Evolutionary conservation across 129 eudicot genomes (phyloP).

Genomic region (Pseudognaphalium luteoalbum): DNA sequence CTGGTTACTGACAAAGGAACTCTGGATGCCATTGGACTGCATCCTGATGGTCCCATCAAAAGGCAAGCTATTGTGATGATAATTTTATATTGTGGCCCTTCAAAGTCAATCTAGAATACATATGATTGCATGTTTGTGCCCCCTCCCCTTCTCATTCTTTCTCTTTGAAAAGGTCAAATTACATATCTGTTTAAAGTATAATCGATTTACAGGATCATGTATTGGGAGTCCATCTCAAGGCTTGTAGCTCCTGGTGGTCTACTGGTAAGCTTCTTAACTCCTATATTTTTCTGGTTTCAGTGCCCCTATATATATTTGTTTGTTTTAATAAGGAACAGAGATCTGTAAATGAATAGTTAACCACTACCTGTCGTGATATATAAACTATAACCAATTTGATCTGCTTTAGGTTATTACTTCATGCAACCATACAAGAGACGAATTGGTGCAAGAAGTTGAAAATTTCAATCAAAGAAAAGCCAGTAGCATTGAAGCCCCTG

Average conservation of each 20-base stretch:
- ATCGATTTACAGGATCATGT: slow-evolving; percentile 70
- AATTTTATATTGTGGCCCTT: neutral
- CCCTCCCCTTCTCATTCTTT: neutral
- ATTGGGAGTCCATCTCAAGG: slow-evolving; percentile 90
- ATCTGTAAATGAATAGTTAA: neutral
- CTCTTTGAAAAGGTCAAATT: neutral
- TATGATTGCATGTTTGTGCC: slow-evolving; percentile 1
- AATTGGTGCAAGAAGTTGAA: slow-evolving; percentile 81
- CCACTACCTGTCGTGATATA: neutral
- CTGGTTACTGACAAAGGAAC: slow-evolving; percentile 96
- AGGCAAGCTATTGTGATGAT: slow-evolving; percentile 42
- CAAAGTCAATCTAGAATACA: neutral
- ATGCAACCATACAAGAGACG: slow-evolving; percentile 89
- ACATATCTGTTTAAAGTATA: neutral
- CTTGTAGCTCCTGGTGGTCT: slow-evolving; percentile 94
- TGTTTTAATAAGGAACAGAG: neutral
- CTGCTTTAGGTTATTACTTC: slow-evolving; percentile 77
- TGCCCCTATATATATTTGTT: neutral
- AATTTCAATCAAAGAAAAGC: slow-evolving; percentile 64
- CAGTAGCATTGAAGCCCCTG: slow-evolving; percentile 16
- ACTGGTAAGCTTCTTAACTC: slow-evolving; percentile 50
- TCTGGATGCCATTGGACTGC: slow-evolving; percentile 95
- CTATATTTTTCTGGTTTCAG: neutral
- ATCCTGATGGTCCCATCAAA: slow-evolving; percentile 96
- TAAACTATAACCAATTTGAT: neutral